phyloP scores from a whole-genome alignment of 108 stramenopile genomes.

The Discostella pseudostelligera region DNA sequence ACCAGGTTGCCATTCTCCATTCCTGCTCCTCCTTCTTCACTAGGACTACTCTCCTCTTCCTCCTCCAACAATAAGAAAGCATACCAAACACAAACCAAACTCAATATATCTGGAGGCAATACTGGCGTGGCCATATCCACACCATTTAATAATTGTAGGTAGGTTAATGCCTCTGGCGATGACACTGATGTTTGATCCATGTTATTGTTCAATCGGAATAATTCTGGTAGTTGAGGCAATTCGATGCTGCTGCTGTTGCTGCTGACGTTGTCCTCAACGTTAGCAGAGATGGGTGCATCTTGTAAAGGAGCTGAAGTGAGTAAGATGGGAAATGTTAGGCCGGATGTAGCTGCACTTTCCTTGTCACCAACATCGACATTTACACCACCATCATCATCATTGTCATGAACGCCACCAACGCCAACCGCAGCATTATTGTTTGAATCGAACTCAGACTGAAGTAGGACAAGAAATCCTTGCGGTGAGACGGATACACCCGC shows the following conservation, averaged over 20 bases:
- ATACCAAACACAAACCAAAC: conserved; percentile 32
- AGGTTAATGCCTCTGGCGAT: conserved; percentile 68
- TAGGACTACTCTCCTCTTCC: neutral
- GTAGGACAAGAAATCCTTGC: conserved; percentile 18
- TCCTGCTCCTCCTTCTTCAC: neutral
- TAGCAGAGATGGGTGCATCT: neutral
- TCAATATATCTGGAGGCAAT: conserved; percentile 58
- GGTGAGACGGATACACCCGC: conserved; percentile 29
- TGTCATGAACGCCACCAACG: neutral
- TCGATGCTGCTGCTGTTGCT: neutral
- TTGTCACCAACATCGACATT: neutral
- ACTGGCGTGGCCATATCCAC: conserved; percentile 82
- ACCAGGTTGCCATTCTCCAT: neutral
- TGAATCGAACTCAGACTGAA: neutral
- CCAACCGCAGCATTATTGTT: no score
- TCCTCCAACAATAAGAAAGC: conserved; percentile 27
- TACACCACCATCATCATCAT: neutral
- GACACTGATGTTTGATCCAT: conserved; percentile 48
- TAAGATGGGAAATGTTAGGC: conserved; percentile 8
- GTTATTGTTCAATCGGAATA: conserved; percentile 33
- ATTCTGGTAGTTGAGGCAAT: conserved; percentile 8
- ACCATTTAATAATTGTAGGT: conserved; percentile 60
- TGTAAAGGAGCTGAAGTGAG: conserved; percentile 4
- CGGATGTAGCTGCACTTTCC: no score
- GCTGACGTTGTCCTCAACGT: conserved; percentile 2